Evolutionary conservation across 2,329 filamentous ascomycete genomes (phyloP), one percentile per base, ranked within the genome.

Genomic region (Knoxdaviesia proteae): DNA sequence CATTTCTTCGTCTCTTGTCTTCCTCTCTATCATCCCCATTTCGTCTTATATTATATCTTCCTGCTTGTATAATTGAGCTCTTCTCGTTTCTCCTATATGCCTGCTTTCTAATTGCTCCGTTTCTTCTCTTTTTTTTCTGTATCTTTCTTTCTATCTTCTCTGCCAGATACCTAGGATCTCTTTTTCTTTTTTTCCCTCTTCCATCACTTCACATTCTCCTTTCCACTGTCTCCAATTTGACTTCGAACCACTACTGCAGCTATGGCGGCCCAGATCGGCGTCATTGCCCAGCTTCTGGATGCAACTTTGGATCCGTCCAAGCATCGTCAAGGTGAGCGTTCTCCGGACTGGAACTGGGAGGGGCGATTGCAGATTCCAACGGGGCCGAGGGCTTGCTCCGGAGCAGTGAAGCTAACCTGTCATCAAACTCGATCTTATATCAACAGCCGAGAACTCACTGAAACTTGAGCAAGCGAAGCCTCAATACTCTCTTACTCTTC

Each of bases 221-320:
- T 20, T 39, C 35, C 34, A 40, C 20, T 20, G 8, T 38, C 39
- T 34, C 32, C 34, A 32, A 8, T 39, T 29, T 32, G 38, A 30
- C 10, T 10, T 6, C 5, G 5, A 20, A n/a, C 31, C 30, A 39
- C 3, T 7, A 29, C 6, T 29, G 8, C 38, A 39, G 67, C 50
- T 55, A 75, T 75, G 71, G 68, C 69, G 55, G 62, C 67, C 50
- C 63, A 71, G 50, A 64, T 74, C 54, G 63, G 62, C 51, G 61
- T 63, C 47, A 66, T 94, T 59, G 80, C 84, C 49, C 76, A 84
- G 68, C 71, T 96, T 59, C 77, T 98, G 49, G 74, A 92, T 61
- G 84, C 84, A 53, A 96, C 86, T 53, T 72, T 96, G 54, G 84
- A 94, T 61, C 84, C 84, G 11, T 67, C 72, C 49, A 77, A 88